These are phyloP conservation scores for Penicillium arizonense DNA, from an alignment of 495 filamentous ascomycete genomes.

Conservation along the genomic window DNA sequence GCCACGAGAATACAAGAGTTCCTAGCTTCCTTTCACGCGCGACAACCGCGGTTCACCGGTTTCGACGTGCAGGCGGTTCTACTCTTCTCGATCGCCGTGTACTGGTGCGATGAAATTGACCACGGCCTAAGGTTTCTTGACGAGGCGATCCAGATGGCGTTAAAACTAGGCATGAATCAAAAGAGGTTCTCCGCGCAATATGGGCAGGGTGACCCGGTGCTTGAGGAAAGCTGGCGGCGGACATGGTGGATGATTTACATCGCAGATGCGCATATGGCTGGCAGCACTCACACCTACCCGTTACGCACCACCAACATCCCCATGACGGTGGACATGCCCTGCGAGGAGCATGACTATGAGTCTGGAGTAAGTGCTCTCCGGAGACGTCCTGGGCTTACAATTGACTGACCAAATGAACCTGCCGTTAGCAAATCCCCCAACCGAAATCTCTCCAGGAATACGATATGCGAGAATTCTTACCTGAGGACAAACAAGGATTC, in stretches of 20 bases:
- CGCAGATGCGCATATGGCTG: slow-evolving; percentile 29
- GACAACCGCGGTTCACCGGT: too few species aligned
- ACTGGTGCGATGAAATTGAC: slow-evolving; percentile 32
- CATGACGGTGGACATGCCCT: slow-evolving; percentile 66
- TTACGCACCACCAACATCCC: slow-evolving; percentile 56
- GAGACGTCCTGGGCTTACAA: too few species aligned
- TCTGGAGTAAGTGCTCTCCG: slow-evolving; percentile 58
- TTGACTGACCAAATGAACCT: too few species aligned
- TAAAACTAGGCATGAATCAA: slow-evolving; percentile 24
- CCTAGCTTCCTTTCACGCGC: too few species aligned
- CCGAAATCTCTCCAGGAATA: slow-evolving; percentile 67
- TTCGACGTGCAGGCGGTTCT: too few species aligned
- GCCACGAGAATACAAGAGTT: too few species aligned
- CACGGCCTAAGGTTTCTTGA: too few species aligned
- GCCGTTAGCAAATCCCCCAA: too few species aligned
- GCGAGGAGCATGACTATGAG: slow-evolving; percentile 70
- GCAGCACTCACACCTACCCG: slow-evolving; percentile 26
- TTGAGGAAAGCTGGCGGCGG: slow-evolving; percentile 33
- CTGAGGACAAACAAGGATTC: slow-evolving; percentile 61
- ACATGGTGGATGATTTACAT: slow-evolving; percentile 39
- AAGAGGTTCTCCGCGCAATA: slow-evolving; percentile 17
- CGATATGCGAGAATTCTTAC: slow-evolving; percentile 64
- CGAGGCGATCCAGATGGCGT: slow-evolving; percentile 35
- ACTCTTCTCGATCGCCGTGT: slow-evolving; percentile 32
- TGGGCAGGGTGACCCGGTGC: slow-evolving; percentile 19